Base-by-base conservation (phyloP, 192 early-diverging fungal species). In the Martensiomyces pterosporus region DNA sequence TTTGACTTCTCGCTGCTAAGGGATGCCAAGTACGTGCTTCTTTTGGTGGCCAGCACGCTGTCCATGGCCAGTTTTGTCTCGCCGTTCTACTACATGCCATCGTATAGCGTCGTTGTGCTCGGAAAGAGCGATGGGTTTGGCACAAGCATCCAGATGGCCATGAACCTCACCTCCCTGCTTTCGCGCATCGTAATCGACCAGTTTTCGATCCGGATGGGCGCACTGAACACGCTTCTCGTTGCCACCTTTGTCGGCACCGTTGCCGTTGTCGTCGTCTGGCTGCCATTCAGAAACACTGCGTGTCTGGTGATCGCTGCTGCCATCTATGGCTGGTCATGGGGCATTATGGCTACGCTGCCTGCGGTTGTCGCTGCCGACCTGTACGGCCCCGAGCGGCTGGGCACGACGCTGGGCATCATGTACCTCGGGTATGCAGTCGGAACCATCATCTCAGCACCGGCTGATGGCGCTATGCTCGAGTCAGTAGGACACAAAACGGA, bases 1-100 rank as follows among this genome's bases (percentile, higher is more conserved):
- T 12, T 32, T 12, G 29, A 32, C 12, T 32, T 32, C 12, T 32
- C 29, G 5, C 29, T 32, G 29, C 29, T 32, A 12, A 8, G 5
- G 6, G 29, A 32, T 32, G 29, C 12, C 6, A 5, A 12, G 6
- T 32, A 32, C 29, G 29, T 12, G 12, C 29, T 32, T 5, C 29
- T 32, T 5, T 32, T 32, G 6, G 29, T 32, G 5, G 29, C 6
- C 5, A 32, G 29, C 29, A 8, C 23, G 24, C 12, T 14, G 27
- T 15, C 24, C 4, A 19, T 19, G 14, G 19, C 21, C 23, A 27
- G 12, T 22, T 29, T 45, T 25, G 4, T 19, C 23, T n/a, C 13
- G 7, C 13, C 19, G 43, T 13, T 19, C 6, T 45, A 45, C 43
- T 45, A 16, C 23, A 29, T 24, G 12, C 43, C 43, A 32, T 32